phyloP scores from a whole-genome alignment of 202 grass and related monocot genomes.

The Sporobolus alterniflorus region DNA sequence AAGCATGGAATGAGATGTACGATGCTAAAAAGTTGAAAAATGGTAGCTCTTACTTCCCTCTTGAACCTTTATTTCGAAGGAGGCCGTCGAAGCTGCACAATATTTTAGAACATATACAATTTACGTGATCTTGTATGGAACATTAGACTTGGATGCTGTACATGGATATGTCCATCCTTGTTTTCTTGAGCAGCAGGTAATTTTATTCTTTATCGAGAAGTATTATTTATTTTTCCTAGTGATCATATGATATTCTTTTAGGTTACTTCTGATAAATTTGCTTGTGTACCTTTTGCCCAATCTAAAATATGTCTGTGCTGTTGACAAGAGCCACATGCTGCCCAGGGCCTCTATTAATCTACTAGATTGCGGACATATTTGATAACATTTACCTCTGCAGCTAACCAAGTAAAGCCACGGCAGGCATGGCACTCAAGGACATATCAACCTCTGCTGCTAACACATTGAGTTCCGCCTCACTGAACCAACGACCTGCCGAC shows the following conservation, averaged over 20 bases:
- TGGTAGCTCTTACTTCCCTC: slow-evolving; percentile 61
- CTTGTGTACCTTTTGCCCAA: neutral
- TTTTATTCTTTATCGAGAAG: slow-evolving; percentile 5
- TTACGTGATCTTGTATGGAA: slow-evolving; percentile 40
- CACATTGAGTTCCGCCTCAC: too few species aligned
- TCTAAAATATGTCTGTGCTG: neutral
- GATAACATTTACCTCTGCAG: neutral
- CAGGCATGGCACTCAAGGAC: too few species aligned
- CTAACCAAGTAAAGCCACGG: too few species aligned
- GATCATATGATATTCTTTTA: neutral
- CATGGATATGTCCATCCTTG: slow-evolving; percentile 20
- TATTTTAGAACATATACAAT: slow-evolving; percentile 71
- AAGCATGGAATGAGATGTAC: slow-evolving; percentile 91
- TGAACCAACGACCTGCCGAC: too few species aligned
- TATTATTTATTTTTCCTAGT: slow-evolving; percentile 8
- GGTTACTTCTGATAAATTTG: neutral
- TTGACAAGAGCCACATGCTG: neutral
- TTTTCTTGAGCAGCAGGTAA: slow-evolving; percentile 35
- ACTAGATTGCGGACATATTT: neutral
- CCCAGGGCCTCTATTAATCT: neutral
- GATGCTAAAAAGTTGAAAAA: slow-evolving; percentile 80
- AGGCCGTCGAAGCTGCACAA: slow-evolving; percentile 73
- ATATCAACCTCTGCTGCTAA: too few species aligned
- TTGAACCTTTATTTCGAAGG: slow-evolving; percentile 75
- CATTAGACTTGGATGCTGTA: slow-evolving; percentile 21